Percentiles rank a stretch among this genome's conserved stretches.
Conservation (phyloP, 2,329 filamentous ascomycete genomes). For the Hypoxylon sp. region DNA sequence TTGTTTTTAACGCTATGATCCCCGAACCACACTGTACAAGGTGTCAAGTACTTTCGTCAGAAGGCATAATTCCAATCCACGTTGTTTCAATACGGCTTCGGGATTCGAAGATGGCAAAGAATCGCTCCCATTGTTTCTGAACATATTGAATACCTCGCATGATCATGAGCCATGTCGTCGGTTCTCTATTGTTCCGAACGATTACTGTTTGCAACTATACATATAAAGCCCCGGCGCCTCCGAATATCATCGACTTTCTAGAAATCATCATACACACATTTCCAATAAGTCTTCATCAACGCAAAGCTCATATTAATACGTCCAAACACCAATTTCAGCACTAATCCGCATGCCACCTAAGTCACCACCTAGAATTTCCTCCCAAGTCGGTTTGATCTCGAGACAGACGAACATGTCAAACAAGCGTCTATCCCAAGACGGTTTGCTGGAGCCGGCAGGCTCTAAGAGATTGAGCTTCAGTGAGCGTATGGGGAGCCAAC, state of each 20-base stretch:
- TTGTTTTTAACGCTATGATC: background rate
- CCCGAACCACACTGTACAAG: background rate
- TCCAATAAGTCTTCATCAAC: background rate
- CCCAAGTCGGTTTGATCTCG: background rate
- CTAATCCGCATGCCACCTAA: background rate
- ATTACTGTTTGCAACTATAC: background rate
- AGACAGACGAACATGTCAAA: background rate
- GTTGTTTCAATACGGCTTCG: no score
- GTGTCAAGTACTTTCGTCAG: background rate
- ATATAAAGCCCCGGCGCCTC: background rate
- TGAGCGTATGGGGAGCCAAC: no score
- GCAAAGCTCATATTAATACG: background rate
- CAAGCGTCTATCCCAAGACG: background rate
- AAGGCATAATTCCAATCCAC: background rate
- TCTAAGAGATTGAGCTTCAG: no score
- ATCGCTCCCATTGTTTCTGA: constrained; percentile 6
- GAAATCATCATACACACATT: background rate
- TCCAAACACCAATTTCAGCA: background rate
- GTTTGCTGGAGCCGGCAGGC: no score
- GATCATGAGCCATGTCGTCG: background rate
- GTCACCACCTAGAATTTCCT: background rate
- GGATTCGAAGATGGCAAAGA: background rate
- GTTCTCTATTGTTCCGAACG: constrained; percentile 4
- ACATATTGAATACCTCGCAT: background rate
- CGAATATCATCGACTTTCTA: background rate